phyloP scores from a whole-genome alignment of 352 stramenopile genomes.

The Globisporangium mamillatum region DNA sequence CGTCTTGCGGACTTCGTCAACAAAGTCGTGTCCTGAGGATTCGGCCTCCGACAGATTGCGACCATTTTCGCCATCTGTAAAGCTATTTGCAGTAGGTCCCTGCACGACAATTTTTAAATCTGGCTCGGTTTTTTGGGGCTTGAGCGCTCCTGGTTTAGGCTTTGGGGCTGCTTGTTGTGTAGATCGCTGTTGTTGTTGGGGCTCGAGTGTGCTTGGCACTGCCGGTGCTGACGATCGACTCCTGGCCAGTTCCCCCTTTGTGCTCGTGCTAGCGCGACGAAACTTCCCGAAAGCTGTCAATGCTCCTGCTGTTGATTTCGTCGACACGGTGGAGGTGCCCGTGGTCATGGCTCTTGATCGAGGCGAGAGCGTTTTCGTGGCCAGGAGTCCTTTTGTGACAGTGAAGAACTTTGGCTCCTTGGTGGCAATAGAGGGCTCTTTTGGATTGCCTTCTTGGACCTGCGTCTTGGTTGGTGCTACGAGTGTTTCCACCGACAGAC shows the following conservation, averaged over 20 bases:
- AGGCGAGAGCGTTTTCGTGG: slow-evolving; percentile 6
- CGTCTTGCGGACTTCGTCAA: slow-evolving; percentile 39
- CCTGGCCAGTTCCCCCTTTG: background rate
- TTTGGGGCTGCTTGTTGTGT: background rate
- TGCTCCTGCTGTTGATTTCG: background rate
- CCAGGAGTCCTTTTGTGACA: slow-evolving; percentile 9
- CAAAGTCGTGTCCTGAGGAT: slow-evolving; percentile 20
- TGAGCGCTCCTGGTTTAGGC: background rate
- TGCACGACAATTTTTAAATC: background rate
- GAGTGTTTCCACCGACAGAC: slow-evolving; percentile 5
- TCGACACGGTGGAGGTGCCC: background rate
- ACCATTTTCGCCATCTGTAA: background rate
- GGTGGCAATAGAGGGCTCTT: background rate
- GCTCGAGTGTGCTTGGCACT: background rate
- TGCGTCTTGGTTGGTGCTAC: background rate
- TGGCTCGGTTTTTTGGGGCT: background rate
- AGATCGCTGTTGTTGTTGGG: background rate
- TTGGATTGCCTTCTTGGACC: background rate
- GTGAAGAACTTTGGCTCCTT: slow-evolving; percentile 15
- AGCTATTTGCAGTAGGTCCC: background rate
- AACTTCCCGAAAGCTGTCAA: slow-evolving; percentile 52
- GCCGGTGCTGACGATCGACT: background rate
- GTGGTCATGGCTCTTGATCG: background rate
- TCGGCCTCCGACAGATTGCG: background rate
- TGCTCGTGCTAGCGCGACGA: slow-evolving; percentile 32